A percentile compares a stretch with the other conserved stretches of the same genome.
These are phyloP conservation scores for Hibiscus tridactylites DNA, from an alignment of 345 rosid genomes.

Conservation along the genomic window DNA sequence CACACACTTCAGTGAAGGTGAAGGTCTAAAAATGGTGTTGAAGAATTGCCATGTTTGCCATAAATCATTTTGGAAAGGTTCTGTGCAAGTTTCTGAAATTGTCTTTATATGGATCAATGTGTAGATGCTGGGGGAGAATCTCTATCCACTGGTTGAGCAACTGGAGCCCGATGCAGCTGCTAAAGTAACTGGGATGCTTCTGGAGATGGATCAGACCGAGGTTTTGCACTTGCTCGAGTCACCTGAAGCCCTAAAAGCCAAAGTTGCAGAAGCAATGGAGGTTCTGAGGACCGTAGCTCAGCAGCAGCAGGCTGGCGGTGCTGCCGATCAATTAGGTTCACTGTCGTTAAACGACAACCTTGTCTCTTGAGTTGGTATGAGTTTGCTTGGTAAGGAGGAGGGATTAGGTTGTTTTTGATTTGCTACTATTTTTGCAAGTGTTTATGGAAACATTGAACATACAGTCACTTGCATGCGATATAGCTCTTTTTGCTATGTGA, in stretches of 20 bases:
- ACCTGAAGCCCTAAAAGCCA: slow-evolving; percentile 76
- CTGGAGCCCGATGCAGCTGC: slow-evolving; percentile 84
- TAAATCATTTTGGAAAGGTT: background rate
- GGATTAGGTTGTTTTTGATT: background rate
- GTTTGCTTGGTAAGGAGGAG: too few relatives aligned
- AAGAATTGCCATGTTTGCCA: too few relatives aligned
- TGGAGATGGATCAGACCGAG: slow-evolving; percentile 97
- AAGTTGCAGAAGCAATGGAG: slow-evolving; percentile 94
- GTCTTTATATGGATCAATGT: background rate
- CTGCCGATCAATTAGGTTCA: slow-evolving; percentile 63
- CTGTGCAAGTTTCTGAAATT: background rate
- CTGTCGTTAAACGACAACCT: slow-evolving; percentile 59
- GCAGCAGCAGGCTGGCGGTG: slow-evolving; percentile 51
- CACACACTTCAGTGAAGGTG: too few relatives aligned
- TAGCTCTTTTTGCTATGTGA: background rate
- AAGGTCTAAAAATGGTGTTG: too few relatives aligned
- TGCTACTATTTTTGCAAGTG: background rate
- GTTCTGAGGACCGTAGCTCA: slow-evolving; percentile 70
- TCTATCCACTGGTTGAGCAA: slow-evolving; percentile 86
- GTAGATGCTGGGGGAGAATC: slow-evolving; percentile 92
- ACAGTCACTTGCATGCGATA: background rate
- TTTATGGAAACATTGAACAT: background rate
- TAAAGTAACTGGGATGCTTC: slow-evolving; percentile 95
- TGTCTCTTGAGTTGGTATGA: slow-evolving; percentile 31
- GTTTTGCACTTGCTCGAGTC: slow-evolving; percentile 89